Evolutionary conservation across 108 stramenopile genomes (phyloP), one percentile per base, ranked within the genome.

Genomic region (Bacterosira constricta): DNA sequence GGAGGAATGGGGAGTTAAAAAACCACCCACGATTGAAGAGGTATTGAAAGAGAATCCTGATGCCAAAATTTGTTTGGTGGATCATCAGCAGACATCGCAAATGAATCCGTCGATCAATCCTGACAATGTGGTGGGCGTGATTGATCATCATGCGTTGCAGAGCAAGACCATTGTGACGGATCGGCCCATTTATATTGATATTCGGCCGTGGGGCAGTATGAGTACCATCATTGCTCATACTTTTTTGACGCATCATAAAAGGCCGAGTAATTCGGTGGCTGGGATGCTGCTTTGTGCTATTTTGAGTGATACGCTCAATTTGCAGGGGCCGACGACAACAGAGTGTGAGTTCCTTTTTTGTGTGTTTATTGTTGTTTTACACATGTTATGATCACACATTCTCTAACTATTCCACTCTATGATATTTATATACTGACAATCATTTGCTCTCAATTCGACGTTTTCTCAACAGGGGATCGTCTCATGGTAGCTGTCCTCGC

Each of bases 131-230:
- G 85, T 88, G 3, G 91, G 91, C 26, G 72, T 88, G 37, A 92
- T 92, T 73, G 91, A 92, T 66, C 91, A 92, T 60, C 91, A 92
- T 71, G 91, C 91, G 11, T 77, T 92, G 6, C 91, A 92, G 52
- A 56, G 44, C 59, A 86, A 86, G 38, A 90, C 91, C 37, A 71
- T 92, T 52, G 82, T 86, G 21, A 92, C 87, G 10, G 87, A 86
- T 60, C 75, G 72, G 49, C 86, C 91, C 32, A 88, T 92, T 52
- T 90, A 85, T 63, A 84, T 92, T 47, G 91, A 92, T 58, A 90
- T 92, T 57, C 81, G 91, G 21, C 91, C 91, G 12, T 89, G 88
- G 91, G 91, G 91, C 15, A 75, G 71, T 36, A 86, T 88, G 84
- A 71, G 66, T 18, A 87, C 88, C 36, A 92, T 89, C 52, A 75